A percentile compares a stretch with the other conserved stretches of the same genome.
Conservation (phyloP, 192 early-diverging fungal species). For the Thamnidium elegans region DNA sequence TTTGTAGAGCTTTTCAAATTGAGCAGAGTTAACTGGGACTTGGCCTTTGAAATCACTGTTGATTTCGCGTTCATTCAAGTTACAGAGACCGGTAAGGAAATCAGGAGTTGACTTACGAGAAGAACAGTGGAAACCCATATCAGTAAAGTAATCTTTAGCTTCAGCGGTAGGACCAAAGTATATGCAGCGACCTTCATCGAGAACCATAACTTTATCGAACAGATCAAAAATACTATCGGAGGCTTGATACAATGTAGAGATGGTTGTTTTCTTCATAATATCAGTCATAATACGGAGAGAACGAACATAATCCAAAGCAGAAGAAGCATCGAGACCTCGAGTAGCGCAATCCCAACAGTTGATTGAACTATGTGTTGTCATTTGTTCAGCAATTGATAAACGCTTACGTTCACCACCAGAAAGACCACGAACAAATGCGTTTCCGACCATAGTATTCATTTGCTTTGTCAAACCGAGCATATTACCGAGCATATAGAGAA, state of each 20-base stretch:
- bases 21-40: slow-evolving; percentile 57
- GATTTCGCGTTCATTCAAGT: slow-evolving; percentile 52
- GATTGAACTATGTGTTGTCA: slow-evolving; percentile 56
- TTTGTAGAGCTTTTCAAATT: slow-evolving; percentile 62
- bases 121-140: slow-evolving; percentile 61
- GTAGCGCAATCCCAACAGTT: slow-evolving; percentile 63
- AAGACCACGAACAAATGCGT: slow-evolving; percentile 72
- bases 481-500: slow-evolving; percentile 48
- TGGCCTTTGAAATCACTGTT: slow-evolving; percentile 47
- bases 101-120: slow-evolving; percentile 68
- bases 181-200: slow-evolving; percentile 65
- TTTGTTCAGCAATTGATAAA: slow-evolving; percentile 74
- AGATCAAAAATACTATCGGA: slow-evolving; percentile 75
- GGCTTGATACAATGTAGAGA: slow-evolving; percentile 60
- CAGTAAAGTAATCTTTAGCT: slow-evolving; percentile 61
- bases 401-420: slow-evolving; percentile 78
- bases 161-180: slow-evolving; percentile 64
- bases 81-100: slow-evolving; percentile 69
- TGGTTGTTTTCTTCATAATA: slow-evolving; percentile 59
- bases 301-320: slow-evolving; percentile 75
- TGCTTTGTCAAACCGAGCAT: slow-evolving; percentile 57
- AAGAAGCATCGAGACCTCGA: slow-evolving; percentile 76
- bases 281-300: slow-evolving; percentile 72
- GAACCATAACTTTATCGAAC: slow-evolving; percentile 68
- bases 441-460: slow-evolving; percentile 68